Base-by-base conservation (phyloP, 805 yeast genomes). In the Hanseniaspora jakobsenii region DNA sequence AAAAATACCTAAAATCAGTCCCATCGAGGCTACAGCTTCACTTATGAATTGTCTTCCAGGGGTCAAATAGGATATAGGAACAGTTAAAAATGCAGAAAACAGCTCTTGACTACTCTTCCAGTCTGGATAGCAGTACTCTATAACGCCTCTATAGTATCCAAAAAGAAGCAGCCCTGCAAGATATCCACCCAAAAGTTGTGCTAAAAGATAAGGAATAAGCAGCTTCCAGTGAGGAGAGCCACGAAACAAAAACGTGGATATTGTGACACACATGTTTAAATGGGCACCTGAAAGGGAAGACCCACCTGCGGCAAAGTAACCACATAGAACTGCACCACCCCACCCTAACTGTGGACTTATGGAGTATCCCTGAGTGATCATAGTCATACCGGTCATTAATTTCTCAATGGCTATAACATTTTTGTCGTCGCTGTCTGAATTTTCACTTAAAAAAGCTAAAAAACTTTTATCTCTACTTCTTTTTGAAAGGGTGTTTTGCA, bases 311-410 rank as follows among this genome's bases (percentile, higher is more conserved):
- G 65, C 60, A 43, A 64, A 61, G 52, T 69, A 70, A 38, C 77
- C 78, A 53, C 71, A 54, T 52, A 70, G 67, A 30, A 69, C 74
- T 1, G 73, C 77, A 29, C 70, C 60, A 36, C 73, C 78, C 77
- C 77, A 72, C n/a, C 68, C 63, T 31, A 71, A 52, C 3, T 38
- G 39, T 5, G 29, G 39, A 29, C 35, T 42, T 14, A 42, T 42
- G 1, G 18, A 16, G 19, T 42, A 42, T 2, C 46, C 46, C n/a
- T 42, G 46, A 0, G 46, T 42, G 35, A 42, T 35, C 6, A 30
- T 17, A 10, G 29, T 34, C 2, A 42, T 12, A 1, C 38, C 46
- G 4, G 16, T n/a, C 14, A 42, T 8, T 8, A 42, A 14, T 2
- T 42, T 22, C 6, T 23, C 30, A 6, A 19, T 19, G 16, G 34